Base-by-base conservation (phyloP, 129 eudicot genomes). In the Cynara cardunculus region DNA sequence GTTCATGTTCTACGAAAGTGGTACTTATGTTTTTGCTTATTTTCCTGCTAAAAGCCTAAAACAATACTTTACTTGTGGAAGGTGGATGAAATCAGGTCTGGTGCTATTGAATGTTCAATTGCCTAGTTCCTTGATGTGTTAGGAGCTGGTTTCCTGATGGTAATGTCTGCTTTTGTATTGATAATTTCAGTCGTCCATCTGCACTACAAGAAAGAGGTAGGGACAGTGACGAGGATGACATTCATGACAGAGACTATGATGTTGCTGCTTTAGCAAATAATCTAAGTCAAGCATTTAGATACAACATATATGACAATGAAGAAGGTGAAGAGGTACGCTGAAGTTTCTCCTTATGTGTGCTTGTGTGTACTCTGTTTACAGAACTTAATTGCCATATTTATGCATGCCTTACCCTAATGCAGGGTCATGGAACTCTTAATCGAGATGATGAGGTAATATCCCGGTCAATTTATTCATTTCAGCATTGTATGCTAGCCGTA, bases 191-290 rank as follows among this genome's bases (percentile, higher is more conserved):
- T 74, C 97, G 98, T 25, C 98, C 98, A 62, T 88, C 96, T 73
- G 87, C 96, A 74, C 69, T 94, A 77, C 97, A 91, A 59, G 98
- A 91, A 44, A 84, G 98, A 85, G 87, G 67, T 73, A 88, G 98
- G 85, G 98, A 91, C 68, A 91, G 96, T 81, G 98, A 94, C 49
- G 96, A 91, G 79, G 97, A 94, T 39, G 96, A 91, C 75, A 83
- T 85, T 83, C 94, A 93, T 69, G 97, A 89, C 80, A 90, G 90
- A 85, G 98, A 94, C 80, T 94, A 88, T 85, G 98, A 94, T 84
- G 98, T 91, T 21, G 91, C 97, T 49, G 96, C 96, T 74, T 79
- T 94, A 72, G 98, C 97, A 24, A 91, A 94, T 87, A 90, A 90
- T 85, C 79, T 94, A 10, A 91, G 97, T 83, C 98, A 91, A 82